Evolutionary conservation across 2,329 filamentous ascomycete genomes (phyloP).

Genomic region (Nothomitra cinnamomea): DNA sequence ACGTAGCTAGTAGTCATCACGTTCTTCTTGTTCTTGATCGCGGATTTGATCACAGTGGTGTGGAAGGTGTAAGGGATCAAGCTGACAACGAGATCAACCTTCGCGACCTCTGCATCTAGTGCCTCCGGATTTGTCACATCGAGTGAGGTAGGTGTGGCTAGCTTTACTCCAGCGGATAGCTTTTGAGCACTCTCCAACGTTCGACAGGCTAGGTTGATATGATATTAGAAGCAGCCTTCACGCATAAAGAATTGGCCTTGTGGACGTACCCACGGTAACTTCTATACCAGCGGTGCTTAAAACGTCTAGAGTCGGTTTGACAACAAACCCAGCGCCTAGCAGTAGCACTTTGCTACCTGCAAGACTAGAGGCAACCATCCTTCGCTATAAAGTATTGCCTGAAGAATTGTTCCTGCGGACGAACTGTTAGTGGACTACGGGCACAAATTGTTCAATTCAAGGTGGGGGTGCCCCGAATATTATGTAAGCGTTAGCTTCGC

Average conservation of each 20-base stretch:
- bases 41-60: slow-evolving; percentile 77
- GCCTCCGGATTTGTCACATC: slow-evolving; percentile 64
- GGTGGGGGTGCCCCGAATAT: too few species aligned
- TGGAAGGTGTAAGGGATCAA: slow-evolving; percentile 90
- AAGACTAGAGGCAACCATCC: background rate
- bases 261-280: slow-evolving; percentile 35
- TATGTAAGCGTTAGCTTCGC: too few species aligned
- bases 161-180: slow-evolving; percentile 53
- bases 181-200: slow-evolving; percentile 62
- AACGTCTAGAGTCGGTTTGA: slow-evolving; percentile 40
- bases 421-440: too few species aligned
- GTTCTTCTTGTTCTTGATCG: slow-evolving; percentile 86
- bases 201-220: slow-evolving; percentile 47
- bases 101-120: slow-evolving; percentile 62
- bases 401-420: too few species aligned
- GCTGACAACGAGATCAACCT: slow-evolving; percentile 63
- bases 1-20: slow-evolving; percentile 93
- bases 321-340: slow-evolving; percentile 36
- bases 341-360: slow-evolving; percentile 24
- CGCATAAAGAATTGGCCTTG: background rate
- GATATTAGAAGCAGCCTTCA: background rate
- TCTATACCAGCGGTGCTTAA: slow-evolving; percentile 38
- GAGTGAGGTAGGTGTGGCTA: slow-evolving; percentile 61
- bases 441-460: too few species aligned
- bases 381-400: background rate